Conservation (phyloP, 768 basidiomycete species). For the Russula ochroleuca region DNA sequence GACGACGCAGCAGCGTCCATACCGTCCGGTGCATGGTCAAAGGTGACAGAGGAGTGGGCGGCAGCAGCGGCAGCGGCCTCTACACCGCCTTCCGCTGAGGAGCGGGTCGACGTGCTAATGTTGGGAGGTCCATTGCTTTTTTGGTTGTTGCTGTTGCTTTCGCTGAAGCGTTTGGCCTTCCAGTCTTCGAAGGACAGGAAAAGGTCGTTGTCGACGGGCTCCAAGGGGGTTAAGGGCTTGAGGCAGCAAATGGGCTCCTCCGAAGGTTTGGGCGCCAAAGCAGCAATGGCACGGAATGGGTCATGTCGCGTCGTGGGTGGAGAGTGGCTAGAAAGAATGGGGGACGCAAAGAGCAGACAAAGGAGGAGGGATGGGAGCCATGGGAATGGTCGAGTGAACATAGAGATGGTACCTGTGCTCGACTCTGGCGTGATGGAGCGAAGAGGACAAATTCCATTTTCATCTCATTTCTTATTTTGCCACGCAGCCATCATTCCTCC, state of each 20-base stretch:
- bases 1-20: neutral
- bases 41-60: neutral
- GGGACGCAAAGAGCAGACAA: conserved; percentile 28
- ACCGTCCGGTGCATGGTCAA: neutral
- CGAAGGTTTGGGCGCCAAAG: conserved; percentile 45
- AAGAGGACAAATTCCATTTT: neutral
- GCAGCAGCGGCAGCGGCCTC: neutral
- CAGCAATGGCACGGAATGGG: conserved; percentile 55
- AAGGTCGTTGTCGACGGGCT: conserved; percentile 53
- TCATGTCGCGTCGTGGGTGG: conserved; percentile 46
- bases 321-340: conserved; percentile 36
- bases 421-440: neutral
- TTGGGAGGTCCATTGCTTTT: conserved; percentile 20
- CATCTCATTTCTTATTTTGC: neutral
- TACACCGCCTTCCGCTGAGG: neutral
- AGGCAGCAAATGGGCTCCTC: conserved; percentile 67
- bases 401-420: neutral
- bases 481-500: neutral
- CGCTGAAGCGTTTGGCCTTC: conserved; percentile 63
- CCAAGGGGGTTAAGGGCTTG: conserved; percentile 43
- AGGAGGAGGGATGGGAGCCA: conserved; percentile 9
- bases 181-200: conserved; percentile 85
- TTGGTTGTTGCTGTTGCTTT: conserved; percentile 36
- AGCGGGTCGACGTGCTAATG: conserved; percentile 4
- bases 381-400: conserved; percentile 13